phyloP scores from a whole-genome alignment of 1,284 basidiomycete species.

The Amylostereum areolatum region DNA sequence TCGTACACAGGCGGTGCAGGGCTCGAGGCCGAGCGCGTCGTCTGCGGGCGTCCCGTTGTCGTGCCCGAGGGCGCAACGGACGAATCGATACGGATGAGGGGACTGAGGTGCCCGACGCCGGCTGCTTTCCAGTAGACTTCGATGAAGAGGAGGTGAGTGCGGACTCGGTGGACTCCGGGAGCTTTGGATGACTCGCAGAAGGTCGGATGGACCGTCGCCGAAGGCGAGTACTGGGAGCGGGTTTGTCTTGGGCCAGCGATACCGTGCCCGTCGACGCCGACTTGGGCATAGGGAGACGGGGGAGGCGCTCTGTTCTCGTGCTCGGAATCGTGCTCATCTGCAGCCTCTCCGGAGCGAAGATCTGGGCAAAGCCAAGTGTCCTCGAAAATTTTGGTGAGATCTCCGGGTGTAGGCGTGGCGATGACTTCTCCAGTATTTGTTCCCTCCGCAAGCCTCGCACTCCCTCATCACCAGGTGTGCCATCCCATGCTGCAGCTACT shows the following conservation, averaged over 20 bases:
- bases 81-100: no score
- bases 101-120: no score
- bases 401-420: constrained; percentile 59
- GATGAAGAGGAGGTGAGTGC: constrained; percentile 19
- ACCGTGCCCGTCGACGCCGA: constrained; percentile 7
- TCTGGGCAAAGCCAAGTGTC: constrained; percentile 65
- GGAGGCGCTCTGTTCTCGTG: constrained; percentile 18
- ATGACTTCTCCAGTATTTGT: constrained; percentile 68
- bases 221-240: constrained; percentile 20
- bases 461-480: no score
- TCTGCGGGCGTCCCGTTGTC: background rate
- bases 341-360: constrained; percentile 56
- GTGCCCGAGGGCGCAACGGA: background rate
- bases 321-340: constrained; percentile 25
- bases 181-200: constrained; percentile 10
- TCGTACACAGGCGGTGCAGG: constrained; percentile 46
- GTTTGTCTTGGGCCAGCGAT: background rate
- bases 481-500: no score
- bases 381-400: constrained; percentile 57
- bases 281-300: constrained; percentile 14
- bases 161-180: background rate
- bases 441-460: no score
- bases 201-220: constrained; percentile 28
- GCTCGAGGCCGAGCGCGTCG: constrained; percentile 1
- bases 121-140: constrained; percentile 31